These are phyloP conservation scores for Pichia californica DNA, from an alignment of 805 yeast genomes.

Conservation along the genomic window DNA sequence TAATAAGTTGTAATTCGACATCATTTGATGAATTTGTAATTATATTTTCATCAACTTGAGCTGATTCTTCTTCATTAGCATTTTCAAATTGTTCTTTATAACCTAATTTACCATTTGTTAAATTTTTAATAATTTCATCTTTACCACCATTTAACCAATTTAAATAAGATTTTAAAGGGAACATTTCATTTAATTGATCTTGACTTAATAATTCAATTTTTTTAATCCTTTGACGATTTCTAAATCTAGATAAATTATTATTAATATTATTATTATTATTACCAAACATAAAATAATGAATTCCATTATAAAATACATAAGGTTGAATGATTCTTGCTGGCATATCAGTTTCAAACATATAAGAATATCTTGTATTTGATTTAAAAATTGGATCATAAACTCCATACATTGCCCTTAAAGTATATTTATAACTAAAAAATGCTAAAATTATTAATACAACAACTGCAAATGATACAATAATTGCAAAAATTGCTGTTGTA, in stretches of 20 bases:
- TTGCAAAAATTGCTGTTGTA: constrained; percentile 55
- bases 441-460: constrained; percentile 48
- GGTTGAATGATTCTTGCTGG: constrained; percentile 5
- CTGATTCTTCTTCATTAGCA: constrained; percentile 16
- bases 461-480: constrained; percentile 58
- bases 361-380: constrained; percentile 14
- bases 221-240: constrained; percentile 23
- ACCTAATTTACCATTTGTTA: constrained; percentile 33
- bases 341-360: constrained; percentile 4
- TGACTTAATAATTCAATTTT: constrained; percentile 44
- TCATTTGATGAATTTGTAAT: no score
- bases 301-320: constrained; percentile 7
- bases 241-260: no score
- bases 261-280: not conserved
- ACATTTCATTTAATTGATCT: constrained; percentile 46
- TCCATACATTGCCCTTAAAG: constrained; percentile 52
- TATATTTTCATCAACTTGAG: no score
- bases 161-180: constrained; percentile 50
- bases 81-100: constrained; percentile 35
- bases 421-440: constrained; percentile 56
- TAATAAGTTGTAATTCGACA: no score
- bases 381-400: constrained; percentile 34
- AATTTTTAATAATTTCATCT: constrained; percentile 41
- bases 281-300: constrained; percentile 8
- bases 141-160: constrained; percentile 60